Conservation (phyloP, 2,329 filamentous ascomycete species). For the Penicillium expansum region DNA sequence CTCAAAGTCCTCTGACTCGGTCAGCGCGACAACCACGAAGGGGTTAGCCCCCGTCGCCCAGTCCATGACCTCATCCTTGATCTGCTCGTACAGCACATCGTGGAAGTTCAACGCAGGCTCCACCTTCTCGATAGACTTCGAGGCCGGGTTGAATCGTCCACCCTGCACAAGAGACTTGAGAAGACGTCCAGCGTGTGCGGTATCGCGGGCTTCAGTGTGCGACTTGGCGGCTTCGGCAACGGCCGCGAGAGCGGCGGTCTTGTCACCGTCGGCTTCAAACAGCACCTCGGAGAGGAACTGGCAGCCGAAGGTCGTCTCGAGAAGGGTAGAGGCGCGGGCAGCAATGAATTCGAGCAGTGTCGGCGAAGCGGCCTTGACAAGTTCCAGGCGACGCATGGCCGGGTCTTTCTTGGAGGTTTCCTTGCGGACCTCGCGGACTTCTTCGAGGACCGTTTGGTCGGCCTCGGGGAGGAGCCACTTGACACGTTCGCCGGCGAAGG, state of each 20-base stretch:
- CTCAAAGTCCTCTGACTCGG: slow-evolving; percentile 71
- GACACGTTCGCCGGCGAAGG: slow-evolving; percentile 63
- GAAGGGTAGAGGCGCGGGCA: slow-evolving; percentile 64
- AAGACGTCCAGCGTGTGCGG: slow-evolving; percentile 72
- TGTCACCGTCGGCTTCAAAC: slow-evolving; percentile 72
- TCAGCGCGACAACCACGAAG: slow-evolving; percentile 78
- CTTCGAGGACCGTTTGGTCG: slow-evolving; percentile 68
- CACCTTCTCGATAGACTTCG: slow-evolving; percentile 67
- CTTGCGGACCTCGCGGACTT: slow-evolving; percentile 75
- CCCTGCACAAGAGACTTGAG: slow-evolving; percentile 88
- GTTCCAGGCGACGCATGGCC: slow-evolving; percentile 69
- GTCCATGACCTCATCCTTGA: slow-evolving; percentile 68
- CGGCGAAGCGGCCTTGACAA: slow-evolving; percentile 71
- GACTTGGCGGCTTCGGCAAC: slow-evolving; percentile 51
- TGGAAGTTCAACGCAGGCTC: slow-evolving; percentile 79
- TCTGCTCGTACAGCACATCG: slow-evolving; percentile 74
- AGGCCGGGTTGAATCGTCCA: slow-evolving; percentile 74
- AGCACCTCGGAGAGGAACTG: slow-evolving; percentile 83
- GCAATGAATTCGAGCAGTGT: slow-evolving; percentile 72
- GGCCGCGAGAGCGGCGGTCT: slow-evolving; percentile 69
- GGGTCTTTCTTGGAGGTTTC: slow-evolving; percentile 92
- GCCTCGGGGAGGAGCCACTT: slow-evolving; percentile 63
- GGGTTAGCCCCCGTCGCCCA: slow-evolving; percentile 87
- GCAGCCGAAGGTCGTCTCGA: slow-evolving; percentile 75
- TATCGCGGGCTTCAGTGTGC: slow-evolving; percentile 54